Percentiles rank a stretch among this genome's conserved stretches.
Evolutionary conservation across 495 filamentous ascomycete species (phyloP).

Genomic region (Penicillium ucsense): DNA sequence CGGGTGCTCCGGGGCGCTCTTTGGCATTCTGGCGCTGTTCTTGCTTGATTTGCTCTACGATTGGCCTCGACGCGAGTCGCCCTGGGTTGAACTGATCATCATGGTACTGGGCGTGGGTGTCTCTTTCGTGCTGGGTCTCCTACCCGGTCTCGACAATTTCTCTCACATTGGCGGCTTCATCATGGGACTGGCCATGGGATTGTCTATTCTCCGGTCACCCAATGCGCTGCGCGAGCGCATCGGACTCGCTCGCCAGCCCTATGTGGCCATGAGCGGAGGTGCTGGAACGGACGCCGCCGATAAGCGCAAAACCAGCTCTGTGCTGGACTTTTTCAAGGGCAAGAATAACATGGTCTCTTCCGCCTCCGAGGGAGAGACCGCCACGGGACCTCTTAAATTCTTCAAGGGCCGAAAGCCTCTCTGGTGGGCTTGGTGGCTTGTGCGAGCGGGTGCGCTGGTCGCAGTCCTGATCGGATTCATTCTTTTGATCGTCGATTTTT

Average conservation of each 20-base stretch:
- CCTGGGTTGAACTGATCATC: conserved; percentile 71
- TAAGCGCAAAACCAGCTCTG: conserved; percentile 17
- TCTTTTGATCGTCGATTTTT: conserved; percentile 80
- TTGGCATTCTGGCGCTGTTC: conserved; percentile 80
- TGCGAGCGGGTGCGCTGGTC: conserved; percentile 70
- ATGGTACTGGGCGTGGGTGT: conserved; percentile 77
- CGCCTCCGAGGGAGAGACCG: conserved; percentile 11
- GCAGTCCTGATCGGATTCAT: conserved; percentile 74
- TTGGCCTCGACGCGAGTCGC: conserved; percentile 66
- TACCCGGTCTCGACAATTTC: conserved; percentile 95
- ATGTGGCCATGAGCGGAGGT: conserved; percentile 48
- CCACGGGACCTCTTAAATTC: conserved; percentile 64
- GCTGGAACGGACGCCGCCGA: conserved; percentile 14
- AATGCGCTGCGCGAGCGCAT: conserved; percentile 68
- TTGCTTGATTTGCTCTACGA: conserved; percentile 87
- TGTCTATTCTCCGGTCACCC: conserved; percentile 82
- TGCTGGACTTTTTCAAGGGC: conserved; percentile 33
- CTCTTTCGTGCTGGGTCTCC: conserved; percentile 83
- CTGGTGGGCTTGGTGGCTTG: conserved; percentile 98
- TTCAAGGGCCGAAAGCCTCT: conserved; percentile 85
- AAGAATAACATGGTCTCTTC: conserved; percentile 14
- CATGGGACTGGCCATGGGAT: conserved; percentile 79
- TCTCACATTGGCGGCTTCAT: conserved; percentile 93
- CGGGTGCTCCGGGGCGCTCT: conserved; percentile 81
- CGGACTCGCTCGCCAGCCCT: conserved; percentile 53